These are phyloP conservation scores for Aspergillus udagawae DNA, from an alignment of 2,329 filamentous ascomycete species.

Conservation along the genomic window DNA sequence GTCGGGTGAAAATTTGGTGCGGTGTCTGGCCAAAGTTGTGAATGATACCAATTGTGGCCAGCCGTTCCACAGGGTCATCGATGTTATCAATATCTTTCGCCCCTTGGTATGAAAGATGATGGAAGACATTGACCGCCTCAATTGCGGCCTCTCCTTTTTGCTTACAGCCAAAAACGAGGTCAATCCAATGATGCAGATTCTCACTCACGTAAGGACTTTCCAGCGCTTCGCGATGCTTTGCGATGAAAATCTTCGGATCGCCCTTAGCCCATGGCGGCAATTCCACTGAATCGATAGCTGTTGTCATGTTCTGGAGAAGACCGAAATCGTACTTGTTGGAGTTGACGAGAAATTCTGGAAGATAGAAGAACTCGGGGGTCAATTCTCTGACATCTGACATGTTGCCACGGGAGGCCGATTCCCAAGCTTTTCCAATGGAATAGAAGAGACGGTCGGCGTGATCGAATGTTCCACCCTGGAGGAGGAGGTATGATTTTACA, in stretches of 20 bases:
- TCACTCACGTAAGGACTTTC: constrained; percentile 91
- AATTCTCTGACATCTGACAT: constrained; percentile 93
- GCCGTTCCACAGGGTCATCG: constrained; percentile 76
- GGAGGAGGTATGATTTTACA: constrained; percentile 87
- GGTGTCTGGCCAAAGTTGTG: constrained; percentile 99
- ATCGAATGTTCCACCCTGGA: constrained; percentile 95
- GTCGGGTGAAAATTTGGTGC: constrained; percentile 82
- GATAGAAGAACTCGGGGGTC: constrained; percentile 94
- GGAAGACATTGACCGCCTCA: constrained; percentile 91
- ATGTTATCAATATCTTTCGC: constrained; percentile 91
- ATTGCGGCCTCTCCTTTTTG: constrained; percentile 89
- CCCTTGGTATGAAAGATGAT: constrained; percentile 90
- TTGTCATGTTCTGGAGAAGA: constrained; percentile 71
- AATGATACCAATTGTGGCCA: constrained; percentile 90
- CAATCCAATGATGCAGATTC: constrained; percentile 90
- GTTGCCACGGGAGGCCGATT: constrained; percentile 80
- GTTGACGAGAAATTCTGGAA: constrained; percentile 93
- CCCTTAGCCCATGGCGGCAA: constrained; percentile 97
- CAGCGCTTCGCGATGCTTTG: constrained; percentile 90
- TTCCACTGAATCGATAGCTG: constrained; percentile 76
- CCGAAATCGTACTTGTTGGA: constrained; percentile 95
- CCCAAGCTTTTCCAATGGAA: constrained; percentile 86
- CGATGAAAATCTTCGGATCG: constrained; percentile 90
- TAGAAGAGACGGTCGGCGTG: constrained; percentile 94
- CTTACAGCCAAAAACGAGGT: constrained; percentile 89